These are phyloP conservation scores for Asterochloris erici DNA, from an alignment of 139 green algal species.

Conservation along the genomic window DNA sequence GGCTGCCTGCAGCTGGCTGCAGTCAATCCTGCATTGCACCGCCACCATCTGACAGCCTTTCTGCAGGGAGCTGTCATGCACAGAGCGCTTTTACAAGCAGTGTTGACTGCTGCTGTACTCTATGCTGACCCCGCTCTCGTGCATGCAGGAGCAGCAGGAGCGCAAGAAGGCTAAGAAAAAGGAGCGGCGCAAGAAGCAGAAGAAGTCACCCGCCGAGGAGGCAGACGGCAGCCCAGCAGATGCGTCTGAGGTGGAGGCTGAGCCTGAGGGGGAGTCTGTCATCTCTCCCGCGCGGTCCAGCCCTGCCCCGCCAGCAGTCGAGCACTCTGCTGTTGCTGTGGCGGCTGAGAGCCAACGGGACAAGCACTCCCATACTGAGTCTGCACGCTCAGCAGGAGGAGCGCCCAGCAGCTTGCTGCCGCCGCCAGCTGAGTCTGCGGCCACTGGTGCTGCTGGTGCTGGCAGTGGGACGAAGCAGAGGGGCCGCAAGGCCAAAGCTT, in stretches of 20 bases:
- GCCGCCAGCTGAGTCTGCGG: background rate
- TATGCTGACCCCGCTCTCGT: background rate
- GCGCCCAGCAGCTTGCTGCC: background rate
- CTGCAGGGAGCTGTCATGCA: background rate
- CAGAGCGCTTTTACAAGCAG: background rate
- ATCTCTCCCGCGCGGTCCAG: too few relatives aligned
- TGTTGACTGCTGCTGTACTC: background rate
- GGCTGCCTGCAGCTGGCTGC: background rate
- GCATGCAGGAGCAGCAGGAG: conserved; percentile 9
- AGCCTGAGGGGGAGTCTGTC: background rate
- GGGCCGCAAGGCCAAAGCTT: too few relatives aligned
- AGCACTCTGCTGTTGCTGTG: background rate
- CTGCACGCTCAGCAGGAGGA: background rate
- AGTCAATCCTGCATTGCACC: background rate
- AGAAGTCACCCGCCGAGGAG: background rate
- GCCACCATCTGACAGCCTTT: background rate
- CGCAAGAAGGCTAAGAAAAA: conserved; percentile 17
- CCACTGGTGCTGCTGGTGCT: background rate
- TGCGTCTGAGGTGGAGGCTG: background rate
- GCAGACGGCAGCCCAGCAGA: too few relatives aligned
- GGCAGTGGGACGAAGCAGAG: too few relatives aligned
- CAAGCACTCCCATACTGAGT: background rate
- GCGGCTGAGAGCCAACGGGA: background rate
- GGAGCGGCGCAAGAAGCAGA: conserved; percentile 15
- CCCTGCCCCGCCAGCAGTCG: too few relatives aligned